These are phyloP conservation scores for Claviceps capensis DNA, from an alignment of 2,329 filamentous ascomycete species.

Conservation along the genomic window DNA sequence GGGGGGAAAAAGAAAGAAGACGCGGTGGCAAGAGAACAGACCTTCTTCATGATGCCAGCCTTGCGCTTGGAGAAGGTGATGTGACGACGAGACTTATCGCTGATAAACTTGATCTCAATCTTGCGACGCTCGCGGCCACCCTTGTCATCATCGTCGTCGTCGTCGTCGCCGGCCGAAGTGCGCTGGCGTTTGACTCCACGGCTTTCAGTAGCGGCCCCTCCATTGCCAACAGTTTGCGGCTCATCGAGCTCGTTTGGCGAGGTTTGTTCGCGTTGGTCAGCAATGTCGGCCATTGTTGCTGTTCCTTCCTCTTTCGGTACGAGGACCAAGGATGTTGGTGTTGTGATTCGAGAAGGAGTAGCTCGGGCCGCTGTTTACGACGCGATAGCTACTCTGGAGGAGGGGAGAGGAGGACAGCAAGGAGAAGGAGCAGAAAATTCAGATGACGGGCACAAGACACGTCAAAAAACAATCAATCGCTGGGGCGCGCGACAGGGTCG, in stretches of 20 bases:
- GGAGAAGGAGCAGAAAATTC: background rate
- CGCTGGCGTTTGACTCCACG: conserved; percentile 86
- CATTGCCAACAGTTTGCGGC: conserved; percentile 58
- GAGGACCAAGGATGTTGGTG: background rate
- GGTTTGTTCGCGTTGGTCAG: conserved; percentile 63
- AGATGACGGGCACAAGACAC: conserved; percentile 1
- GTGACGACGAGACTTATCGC: conserved; percentile 97
- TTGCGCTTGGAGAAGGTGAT: conserved; percentile 99
- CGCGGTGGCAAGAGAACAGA: conserved; percentile 30
- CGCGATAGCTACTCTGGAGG: conserved; percentile 1
- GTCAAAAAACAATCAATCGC: conserved; percentile 2
- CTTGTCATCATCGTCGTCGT: conserved; percentile 97
- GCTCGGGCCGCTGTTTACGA: conserved; percentile 3
- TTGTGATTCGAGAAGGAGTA: background rate
- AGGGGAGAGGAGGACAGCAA: background rate
- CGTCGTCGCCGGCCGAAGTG: conserved; percentile 73
- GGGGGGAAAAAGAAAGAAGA: background rate
- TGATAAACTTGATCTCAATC: conserved; percentile 99
- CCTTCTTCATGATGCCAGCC: conserved; percentile 99
- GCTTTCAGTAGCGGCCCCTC: conserved; percentile 51
- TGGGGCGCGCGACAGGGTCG: background rate
- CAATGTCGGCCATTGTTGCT: conserved; percentile 59
- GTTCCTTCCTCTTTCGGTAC: background rate
- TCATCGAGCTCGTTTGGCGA: conserved; percentile 65
- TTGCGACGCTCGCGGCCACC: conserved; percentile 94